These are phyloP conservation scores for Chlamydomonas reinhardtii DNA, from an alignment of 163 green algal species.

Conservation along the genomic window DNA sequence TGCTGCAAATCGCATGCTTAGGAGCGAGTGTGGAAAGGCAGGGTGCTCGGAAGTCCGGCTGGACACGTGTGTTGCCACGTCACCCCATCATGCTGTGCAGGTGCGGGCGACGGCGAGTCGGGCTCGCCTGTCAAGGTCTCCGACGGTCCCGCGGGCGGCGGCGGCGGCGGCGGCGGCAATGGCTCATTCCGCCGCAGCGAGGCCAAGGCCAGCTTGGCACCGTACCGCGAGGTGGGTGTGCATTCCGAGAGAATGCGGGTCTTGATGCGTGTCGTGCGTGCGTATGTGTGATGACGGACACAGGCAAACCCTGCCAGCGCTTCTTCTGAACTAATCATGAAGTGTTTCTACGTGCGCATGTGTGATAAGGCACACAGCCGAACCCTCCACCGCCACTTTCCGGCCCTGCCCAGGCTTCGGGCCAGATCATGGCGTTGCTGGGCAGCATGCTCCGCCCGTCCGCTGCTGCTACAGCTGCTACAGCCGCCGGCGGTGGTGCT, in stretches of 20 bases:
- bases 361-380: too few species aligned
- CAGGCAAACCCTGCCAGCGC: too few species aligned
- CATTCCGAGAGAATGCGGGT: too few species aligned
- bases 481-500: neutral
- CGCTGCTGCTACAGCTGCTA: neutral
- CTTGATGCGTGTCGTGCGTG: too few species aligned
- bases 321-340: too few species aligned
- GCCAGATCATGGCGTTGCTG: constrained; percentile 83
- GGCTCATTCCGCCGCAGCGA: constrained; percentile 17
- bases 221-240: constrained; percentile 73
- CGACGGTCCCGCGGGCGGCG: neutral
- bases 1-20: too few species aligned
- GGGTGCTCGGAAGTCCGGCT: too few species aligned
- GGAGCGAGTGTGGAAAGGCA: too few species aligned
- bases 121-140: neutral
- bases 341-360: too few species aligned
- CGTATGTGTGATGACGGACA: too few species aligned
- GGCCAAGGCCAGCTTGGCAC: constrained; percentile 88
- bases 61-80: too few species aligned
- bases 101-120: neutral
- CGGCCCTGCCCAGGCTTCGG: constrained; percentile 72
- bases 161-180: neutral
- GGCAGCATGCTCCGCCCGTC: neutral
- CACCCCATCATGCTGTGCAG: neutral
- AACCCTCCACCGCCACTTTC: neutral